A percentile compares a stretch with the other conserved stretches of the same genome.
These are phyloP conservation scores for Rutstroemia sydowiana DNA, from an alignment of 2,329 filamentous ascomycete species.

Conservation along the genomic window DNA sequence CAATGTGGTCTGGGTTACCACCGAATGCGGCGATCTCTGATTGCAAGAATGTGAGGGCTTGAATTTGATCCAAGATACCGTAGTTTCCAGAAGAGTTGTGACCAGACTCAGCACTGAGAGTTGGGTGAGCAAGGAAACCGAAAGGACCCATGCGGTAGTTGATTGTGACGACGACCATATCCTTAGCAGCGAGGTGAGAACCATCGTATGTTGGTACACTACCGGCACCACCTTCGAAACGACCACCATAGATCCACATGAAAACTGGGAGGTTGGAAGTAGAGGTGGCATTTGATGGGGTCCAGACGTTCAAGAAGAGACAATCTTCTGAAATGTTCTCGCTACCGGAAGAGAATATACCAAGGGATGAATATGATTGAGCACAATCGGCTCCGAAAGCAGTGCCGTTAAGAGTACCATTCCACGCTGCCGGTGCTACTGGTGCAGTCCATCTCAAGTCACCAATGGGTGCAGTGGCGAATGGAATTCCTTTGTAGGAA, in stretches of 20 bases:
- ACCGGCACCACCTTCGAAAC: slow-evolving; percentile 34
- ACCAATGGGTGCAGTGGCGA: slow-evolving; percentile 9
- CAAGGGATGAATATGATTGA: slow-evolving; percentile 28
- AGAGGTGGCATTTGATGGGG: not conserved
- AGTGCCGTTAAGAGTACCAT: slow-evolving; percentile 8
- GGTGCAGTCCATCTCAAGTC: slow-evolving; percentile 11
- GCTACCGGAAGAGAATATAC: slow-evolving; percentile 12
- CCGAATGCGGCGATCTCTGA: slow-evolving; percentile 54
- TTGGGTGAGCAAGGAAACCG: slow-evolving; percentile 23
- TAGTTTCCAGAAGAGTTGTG: slow-evolving; percentile 48
- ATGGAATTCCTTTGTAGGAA: slow-evolving; percentile 13
- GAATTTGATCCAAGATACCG: slow-evolving; percentile 58
- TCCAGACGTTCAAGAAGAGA: not conserved
- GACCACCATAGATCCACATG: slow-evolving; percentile 38
- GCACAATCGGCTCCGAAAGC: slow-evolving; percentile 11
- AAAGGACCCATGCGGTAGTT: slow-evolving; percentile 37
- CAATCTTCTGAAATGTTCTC: not conserved
- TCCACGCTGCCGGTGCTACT: slow-evolving; percentile 1
- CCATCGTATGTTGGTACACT: slow-evolving; percentile 36
- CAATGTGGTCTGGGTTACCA: slow-evolving; percentile 57
- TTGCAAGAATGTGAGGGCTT: slow-evolving; percentile 39
- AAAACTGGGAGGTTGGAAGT: slow-evolving; percentile 32
- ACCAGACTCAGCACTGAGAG: slow-evolving; percentile 13
- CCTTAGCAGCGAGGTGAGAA: slow-evolving; percentile 35
- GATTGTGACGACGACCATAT: slow-evolving; percentile 37